These are phyloP conservation scores for Saksenaea oblongispora DNA, from an alignment of 371 early-diverging fungal species.

Conservation along the genomic window DNA sequence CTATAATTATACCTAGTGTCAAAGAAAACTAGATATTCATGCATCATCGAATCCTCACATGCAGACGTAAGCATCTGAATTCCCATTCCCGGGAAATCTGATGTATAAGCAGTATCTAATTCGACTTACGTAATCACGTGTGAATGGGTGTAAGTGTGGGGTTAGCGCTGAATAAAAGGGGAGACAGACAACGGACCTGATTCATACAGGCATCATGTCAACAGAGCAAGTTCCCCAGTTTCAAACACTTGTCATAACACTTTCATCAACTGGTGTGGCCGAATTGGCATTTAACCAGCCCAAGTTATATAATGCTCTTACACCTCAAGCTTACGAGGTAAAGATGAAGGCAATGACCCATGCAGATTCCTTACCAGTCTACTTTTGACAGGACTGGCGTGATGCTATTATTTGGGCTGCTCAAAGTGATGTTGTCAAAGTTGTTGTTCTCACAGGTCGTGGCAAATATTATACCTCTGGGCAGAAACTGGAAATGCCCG, in stretches of 20 bases:
- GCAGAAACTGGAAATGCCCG: slow-evolving; percentile 53
- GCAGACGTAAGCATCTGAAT: too few species aligned
- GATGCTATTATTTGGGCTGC: slow-evolving; percentile 61
- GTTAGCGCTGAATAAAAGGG: not conserved
- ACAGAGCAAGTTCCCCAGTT: slow-evolving; percentile 40
- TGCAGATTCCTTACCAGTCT: not conserved
- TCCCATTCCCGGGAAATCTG: too few species aligned
- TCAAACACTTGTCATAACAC: slow-evolving; percentile 51
- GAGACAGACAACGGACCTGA: not conserved
- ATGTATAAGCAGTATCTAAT: too few species aligned
- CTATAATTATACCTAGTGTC: too few species aligned
- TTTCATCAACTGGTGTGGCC: slow-evolving; percentile 58
- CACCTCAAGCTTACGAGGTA: slow-evolving; percentile 60
- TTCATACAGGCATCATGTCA: not conserved
- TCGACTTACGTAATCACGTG: not conserved
- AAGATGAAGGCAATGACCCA: not conserved
- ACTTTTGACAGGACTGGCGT: slow-evolving; percentile 57
- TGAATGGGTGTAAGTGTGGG: not conserved
- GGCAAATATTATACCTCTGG: slow-evolving; percentile 73
- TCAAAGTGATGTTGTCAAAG: slow-evolving; percentile 51
- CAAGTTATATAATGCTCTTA: slow-evolving; percentile 62
- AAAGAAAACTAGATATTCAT: too few species aligned
- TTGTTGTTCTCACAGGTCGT: slow-evolving; percentile 65
- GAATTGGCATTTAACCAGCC: slow-evolving; percentile 74
- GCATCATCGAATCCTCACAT: too few species aligned